phyloP scores from a whole-genome alignment of 176 grass and related monocot species.

The Avena insularis region DNA sequence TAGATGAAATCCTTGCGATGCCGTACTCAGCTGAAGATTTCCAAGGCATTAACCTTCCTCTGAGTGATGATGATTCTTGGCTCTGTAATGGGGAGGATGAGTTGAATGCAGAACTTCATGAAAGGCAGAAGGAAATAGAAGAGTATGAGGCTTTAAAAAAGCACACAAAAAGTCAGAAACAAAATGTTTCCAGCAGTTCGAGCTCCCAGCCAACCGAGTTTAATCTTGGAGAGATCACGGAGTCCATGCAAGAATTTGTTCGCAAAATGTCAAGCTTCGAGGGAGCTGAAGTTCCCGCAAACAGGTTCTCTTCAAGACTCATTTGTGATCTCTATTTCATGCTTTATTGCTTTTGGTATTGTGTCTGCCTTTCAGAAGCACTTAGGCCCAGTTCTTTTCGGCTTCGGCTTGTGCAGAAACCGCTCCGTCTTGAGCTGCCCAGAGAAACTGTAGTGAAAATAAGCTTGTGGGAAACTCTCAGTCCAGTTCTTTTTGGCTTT shows the following conservation, averaged over 20 bases:
- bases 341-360: neutral
- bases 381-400: neutral
- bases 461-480: no score
- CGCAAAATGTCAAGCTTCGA: conserved; percentile 87
- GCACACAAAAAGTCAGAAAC: conserved; percentile 60
- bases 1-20: conserved; percentile 83
- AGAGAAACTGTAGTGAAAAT: no score
- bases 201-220: conserved; percentile 60
- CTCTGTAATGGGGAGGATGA: conserved; percentile 86
- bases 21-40: conserved; percentile 69
- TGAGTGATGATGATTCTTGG: conserved; percentile 81
- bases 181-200: conserved; percentile 47
- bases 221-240: conserved; percentile 79
- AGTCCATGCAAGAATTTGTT: conserved; percentile 94
- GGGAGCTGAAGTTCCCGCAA: conserved; percentile 88
- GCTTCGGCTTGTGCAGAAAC: no score
- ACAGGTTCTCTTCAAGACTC: conserved; percentile 58
- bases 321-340: conserved; percentile 10
- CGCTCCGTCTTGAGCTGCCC: no score
- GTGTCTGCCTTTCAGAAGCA: neutral
- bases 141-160: conserved; percentile 73
- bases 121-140: conserved; percentile 91
- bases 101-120: conserved; percentile 67
- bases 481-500: no score
- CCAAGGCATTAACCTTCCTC: conserved; percentile 64